Percentiles rank a stretch among this genome's conserved stretches.
Conservation (phyloP, 2,329 filamentous ascomycete genomes). For the Rugonectria rugulosa region DNA sequence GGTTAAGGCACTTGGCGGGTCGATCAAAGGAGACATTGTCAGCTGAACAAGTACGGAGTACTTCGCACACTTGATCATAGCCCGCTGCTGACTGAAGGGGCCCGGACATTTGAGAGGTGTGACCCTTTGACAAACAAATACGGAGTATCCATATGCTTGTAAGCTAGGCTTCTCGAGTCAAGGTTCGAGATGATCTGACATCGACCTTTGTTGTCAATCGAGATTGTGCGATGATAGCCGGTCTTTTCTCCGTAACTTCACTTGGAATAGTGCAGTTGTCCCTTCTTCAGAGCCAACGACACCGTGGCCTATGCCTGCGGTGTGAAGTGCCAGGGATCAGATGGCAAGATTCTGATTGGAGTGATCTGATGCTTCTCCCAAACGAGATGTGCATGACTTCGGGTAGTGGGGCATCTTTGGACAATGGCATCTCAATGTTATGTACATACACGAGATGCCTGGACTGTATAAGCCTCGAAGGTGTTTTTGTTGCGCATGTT, state of each 20-base stretch:
- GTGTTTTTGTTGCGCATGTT: no score
- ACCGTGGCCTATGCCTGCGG: conserved; percentile 1
- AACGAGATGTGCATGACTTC: no score
- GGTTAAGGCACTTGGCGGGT: conserved; percentile 3
- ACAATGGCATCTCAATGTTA: no score
- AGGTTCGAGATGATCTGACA: background rate
- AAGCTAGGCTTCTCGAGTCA: background rate
- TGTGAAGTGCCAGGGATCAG: background rate
- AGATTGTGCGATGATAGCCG: conserved; percentile 4
- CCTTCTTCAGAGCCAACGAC: conserved; percentile 4
- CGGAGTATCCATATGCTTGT: background rate
- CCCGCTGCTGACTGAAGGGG: background rate
- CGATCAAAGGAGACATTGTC: no score
- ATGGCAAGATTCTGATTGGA: conserved; percentile 5
- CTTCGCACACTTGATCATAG: no score
- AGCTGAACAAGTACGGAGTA: background rate
- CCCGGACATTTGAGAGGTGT: background rate
- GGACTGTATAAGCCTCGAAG: no score
- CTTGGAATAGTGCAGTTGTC: conserved; percentile 17
- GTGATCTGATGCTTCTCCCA: conserved; percentile 1
- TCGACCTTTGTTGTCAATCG: conserved; percentile 11
- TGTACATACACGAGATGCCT: no score
- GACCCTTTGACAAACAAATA: background rate
- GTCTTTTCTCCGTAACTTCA: conserved; percentile 14
- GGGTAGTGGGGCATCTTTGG: background rate